Evolutionary conservation across 208 protist genomes (phyloP).

Genomic region (Leishmania guyanensis): DNA sequence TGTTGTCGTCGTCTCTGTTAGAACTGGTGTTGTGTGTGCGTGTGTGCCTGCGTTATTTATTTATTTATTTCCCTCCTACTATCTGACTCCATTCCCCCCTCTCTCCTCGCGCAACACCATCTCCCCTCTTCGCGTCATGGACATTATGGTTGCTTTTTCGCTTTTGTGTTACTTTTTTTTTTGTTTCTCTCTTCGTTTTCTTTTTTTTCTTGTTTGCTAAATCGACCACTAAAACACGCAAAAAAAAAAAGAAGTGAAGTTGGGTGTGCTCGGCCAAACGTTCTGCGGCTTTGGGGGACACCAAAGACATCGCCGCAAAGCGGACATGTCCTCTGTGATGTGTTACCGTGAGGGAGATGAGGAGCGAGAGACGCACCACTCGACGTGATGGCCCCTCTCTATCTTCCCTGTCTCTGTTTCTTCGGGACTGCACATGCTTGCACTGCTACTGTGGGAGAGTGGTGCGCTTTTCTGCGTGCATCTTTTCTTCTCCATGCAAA

Average conservation of each 20-base stretch:
- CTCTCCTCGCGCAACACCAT: background rate
- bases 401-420: background rate
- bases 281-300: background rate
- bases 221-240: slow-evolving; percentile 9
- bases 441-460: background rate
- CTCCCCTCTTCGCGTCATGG: background rate
- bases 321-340: background rate
- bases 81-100: background rate
- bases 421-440: background rate
- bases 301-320: background rate
- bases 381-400: background rate
- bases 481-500: background rate
- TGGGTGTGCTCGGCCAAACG: background rate
- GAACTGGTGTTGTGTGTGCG: background rate
- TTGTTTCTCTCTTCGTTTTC: slow-evolving; percentile 12
- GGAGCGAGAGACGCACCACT: background rate
- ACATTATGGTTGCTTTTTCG: slow-evolving; percentile 8
- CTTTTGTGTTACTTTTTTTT: background rate
- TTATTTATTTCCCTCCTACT: slow-evolving; percentile 5
- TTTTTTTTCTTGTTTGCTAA: slow-evolving; percentile 24
- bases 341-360: background rate
- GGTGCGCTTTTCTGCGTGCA: background rate
- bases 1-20: slow-evolving; percentile 8
- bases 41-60: slow-evolving; percentile 7
- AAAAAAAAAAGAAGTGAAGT: background rate